Percentiles rank a stretch among this genome's conserved stretches.
phyloP scores from a whole-genome alignment of 1,284 basidiomycete genomes.

The Ganoderma lucidum region DNA sequence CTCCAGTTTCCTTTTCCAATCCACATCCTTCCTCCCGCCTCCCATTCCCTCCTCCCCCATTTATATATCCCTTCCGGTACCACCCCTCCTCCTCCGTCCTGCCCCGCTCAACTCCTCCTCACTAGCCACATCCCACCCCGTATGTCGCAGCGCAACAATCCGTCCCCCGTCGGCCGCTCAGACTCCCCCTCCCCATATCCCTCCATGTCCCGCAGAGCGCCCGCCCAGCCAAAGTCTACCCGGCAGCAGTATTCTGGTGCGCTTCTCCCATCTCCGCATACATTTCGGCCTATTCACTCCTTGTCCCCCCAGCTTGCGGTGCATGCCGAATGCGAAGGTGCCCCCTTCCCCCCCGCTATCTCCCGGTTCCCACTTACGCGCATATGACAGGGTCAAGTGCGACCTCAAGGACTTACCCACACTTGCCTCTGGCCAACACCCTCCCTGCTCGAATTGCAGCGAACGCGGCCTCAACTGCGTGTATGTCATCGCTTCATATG shows the following conservation, averaged over 20 bases:
- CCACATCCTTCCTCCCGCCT: slow-evolving; percentile 22
- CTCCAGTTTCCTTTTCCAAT: slow-evolving; percentile 30
- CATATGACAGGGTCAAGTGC: slow-evolving; percentile 69
- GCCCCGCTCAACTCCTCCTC: slow-evolving; percentile 8
- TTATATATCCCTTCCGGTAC: slow-evolving; percentile 22
- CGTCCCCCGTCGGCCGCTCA: slow-evolving; percentile 32
- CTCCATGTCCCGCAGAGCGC: slow-evolving; percentile 30
- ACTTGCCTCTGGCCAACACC: slow-evolving; percentile 54
- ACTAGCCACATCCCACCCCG: neutral
- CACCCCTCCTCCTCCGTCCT: slow-evolving; percentile 19
- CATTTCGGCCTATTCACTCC: slow-evolving; percentile 19
- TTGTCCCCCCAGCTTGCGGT: slow-evolving; percentile 75
- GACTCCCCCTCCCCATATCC: slow-evolving; percentile 37
- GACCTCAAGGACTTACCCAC: slow-evolving; percentile 79
- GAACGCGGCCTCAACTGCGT: slow-evolving; percentile 88
- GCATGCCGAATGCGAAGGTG: slow-evolving; percentile 89
- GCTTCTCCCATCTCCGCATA: slow-evolving; percentile 48
- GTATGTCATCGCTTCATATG: slow-evolving; percentile 52
- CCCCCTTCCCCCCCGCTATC: slow-evolving; percentile 21
- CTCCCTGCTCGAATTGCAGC: slow-evolving; percentile 86
- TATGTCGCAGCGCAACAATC: slow-evolving; percentile 57
- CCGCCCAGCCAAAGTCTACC: slow-evolving; percentile 37
- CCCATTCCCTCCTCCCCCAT: slow-evolving; percentile 20
- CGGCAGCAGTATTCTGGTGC: slow-evolving; percentile 39
- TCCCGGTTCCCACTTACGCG: slow-evolving; percentile 17